These are phyloP conservation scores for Aspergillus pseudoglaucus DNA, from an alignment of 2,329 filamentous ascomycete genomes.

Conservation along the genomic window DNA sequence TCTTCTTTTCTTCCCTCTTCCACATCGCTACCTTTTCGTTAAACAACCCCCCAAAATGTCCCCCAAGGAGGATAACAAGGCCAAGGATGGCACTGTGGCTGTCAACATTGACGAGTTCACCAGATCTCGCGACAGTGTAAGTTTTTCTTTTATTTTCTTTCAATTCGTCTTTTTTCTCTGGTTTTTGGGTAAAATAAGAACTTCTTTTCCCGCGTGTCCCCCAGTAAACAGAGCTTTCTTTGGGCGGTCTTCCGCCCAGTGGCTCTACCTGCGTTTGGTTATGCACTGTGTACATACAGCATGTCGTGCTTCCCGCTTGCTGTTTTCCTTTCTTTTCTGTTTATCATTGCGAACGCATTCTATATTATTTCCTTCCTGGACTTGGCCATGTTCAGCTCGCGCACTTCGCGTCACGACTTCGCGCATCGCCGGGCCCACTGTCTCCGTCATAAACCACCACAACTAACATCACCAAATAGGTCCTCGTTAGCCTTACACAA, in stretches of 20 bases:
- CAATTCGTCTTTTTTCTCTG: slow-evolving; percentile 4
- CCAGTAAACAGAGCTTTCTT: slow-evolving; percentile 2
- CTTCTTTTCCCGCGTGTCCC: slow-evolving; percentile 1
- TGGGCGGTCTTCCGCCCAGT: slow-evolving; percentile 3
- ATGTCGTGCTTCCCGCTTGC: not conserved
- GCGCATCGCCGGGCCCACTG: not conserved
- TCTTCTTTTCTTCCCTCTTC: slow-evolving; percentile 7
- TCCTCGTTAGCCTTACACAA: slow-evolving; percentile 69
- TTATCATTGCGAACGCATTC: not conserved
- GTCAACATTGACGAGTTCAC: slow-evolving; percentile 68
- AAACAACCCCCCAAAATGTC: slow-evolving; percentile 27
- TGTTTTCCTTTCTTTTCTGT: not conserved
- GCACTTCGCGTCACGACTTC: not conserved
- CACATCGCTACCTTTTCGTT: slow-evolving; percentile 10
- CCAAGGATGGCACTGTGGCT: slow-evolving; percentile 28
- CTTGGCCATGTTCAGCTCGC: not conserved
- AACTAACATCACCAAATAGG: slow-evolving; percentile 42
- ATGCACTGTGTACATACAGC: no score
- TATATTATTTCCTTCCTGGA: not conserved
- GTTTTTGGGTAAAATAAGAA: slow-evolving; percentile 3
- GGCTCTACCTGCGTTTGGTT: slow-evolving; percentile 1
- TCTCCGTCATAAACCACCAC: not conserved
- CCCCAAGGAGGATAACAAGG: slow-evolving; percentile 31
- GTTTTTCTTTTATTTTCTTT: slow-evolving; percentile 29
- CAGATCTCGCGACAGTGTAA: slow-evolving; percentile 74